Conservation (phyloP, 225 moss, liverwort and hornwort genomes). For the Polytrichum formosum region DNA sequence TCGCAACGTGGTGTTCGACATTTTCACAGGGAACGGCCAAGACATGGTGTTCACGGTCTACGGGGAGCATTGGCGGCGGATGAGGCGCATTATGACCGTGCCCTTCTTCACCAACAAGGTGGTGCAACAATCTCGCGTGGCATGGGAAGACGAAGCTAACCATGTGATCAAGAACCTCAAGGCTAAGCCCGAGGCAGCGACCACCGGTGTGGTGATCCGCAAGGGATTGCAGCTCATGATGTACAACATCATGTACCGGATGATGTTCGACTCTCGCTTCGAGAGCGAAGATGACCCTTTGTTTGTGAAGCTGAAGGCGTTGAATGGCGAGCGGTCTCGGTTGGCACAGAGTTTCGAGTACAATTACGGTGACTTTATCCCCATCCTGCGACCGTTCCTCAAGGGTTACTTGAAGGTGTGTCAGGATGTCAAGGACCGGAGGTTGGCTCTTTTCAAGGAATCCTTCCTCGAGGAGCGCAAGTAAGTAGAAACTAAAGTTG, state of each 20-base stretch:
- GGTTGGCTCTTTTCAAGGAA: slow-evolving; percentile 38
- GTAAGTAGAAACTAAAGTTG: slow-evolving; percentile 4
- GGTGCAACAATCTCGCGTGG: slow-evolving; percentile 49
- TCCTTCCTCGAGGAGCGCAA: slow-evolving; percentile 40
- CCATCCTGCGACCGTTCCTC: slow-evolving; percentile 28
- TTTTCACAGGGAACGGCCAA: slow-evolving; percentile 58
- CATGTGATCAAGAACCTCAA: slow-evolving; percentile 50
- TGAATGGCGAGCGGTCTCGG: slow-evolving; percentile 59
- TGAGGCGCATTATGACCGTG: slow-evolving; percentile 67
- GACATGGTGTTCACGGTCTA: slow-evolving; percentile 71
- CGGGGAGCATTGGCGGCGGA: slow-evolving; percentile 65
- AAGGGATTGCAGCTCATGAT: slow-evolving; percentile 68
- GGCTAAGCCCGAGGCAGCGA: slow-evolving; percentile 34
- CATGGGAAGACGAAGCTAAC: slow-evolving; percentile 61
- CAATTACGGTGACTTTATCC: slow-evolving; percentile 35
- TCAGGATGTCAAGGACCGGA: slow-evolving; percentile 29
- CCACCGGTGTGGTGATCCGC: slow-evolving; percentile 52
- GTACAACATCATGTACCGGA: slow-evolving; percentile 72
- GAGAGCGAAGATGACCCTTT: slow-evolving; percentile 51
- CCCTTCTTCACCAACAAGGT: slow-evolving; percentile 69
- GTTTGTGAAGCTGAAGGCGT: slow-evolving; percentile 47
- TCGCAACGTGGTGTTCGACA: slow-evolving; percentile 62
- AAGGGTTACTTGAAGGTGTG: slow-evolving; percentile 28
- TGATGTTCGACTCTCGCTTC: slow-evolving; percentile 70
- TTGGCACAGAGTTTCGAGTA: slow-evolving; percentile 39